Evolutionary conservation across 352 stramenopile species (phyloP), one percentile per base, ranked within the genome.

Genomic region (Globisporangium carolinianum): DNA sequence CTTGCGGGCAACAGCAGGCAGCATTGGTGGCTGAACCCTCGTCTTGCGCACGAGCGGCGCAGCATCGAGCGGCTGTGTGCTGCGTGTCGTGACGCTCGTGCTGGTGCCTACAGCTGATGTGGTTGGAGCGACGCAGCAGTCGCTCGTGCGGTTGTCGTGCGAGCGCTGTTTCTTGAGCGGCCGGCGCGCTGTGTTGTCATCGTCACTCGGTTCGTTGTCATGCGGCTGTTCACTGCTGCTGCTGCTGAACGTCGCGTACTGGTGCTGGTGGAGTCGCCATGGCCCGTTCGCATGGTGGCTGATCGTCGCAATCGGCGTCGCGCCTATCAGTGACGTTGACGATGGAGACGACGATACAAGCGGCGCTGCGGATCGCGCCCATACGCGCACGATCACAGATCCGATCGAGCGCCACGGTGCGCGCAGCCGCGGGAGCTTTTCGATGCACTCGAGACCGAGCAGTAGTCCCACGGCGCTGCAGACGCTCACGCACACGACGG

Each of bases 401-500:
- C 35, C 47, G 62, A 18, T n/a, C 32, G 35, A 57, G 57, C 14
- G 11, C 42, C 42, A 47, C 11, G 42, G n/a, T 5, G 42, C 15
- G 12, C 12, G 42, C 42, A 47, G 42, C 6, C 57, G 60, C 48
- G 75, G 71, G 43, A 87, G 59, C 57, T 71, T 67, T 62, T 87
- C 76, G 60, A 90, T 53, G 65, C 73, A 86, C 53, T 84, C 75
- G 47, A 87, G 69, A n/a, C 72, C 68, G 53, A 86, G 59, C 50
- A 78, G 37, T 32, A 83, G 52, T 45, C 69, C 78, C 60, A 89
- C 51, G 15, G 69, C 68, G 41, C 77, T 78, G 66, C 77, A 88
- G 14, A 90, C 57, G 62, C 73, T 81, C 57, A 80, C 61, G 47
- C 73, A 83, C 43, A 90, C 80, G 53, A 88, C 65, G 0, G 80